Conservation (phyloP, 306 rosid species). For the Ormosia semicastrata region DNA sequence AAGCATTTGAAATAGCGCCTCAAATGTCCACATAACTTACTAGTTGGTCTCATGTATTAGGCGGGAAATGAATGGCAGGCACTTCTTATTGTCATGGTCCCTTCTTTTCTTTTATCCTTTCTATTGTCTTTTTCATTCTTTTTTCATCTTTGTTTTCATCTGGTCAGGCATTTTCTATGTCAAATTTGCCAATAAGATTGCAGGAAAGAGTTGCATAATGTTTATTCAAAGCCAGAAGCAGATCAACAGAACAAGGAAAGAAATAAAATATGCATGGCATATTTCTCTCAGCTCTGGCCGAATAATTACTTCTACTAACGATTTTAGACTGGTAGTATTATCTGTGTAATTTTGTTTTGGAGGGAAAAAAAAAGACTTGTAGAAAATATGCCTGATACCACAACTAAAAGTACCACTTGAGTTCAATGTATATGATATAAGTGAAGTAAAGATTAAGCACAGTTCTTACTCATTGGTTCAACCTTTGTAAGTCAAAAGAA, state of each 20-base stretch:
- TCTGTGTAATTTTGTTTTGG: background rate
- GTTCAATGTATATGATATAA: background rate
- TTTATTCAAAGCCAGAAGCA: conserved; percentile 12
- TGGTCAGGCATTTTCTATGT: conserved; percentile 18
- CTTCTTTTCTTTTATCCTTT: background rate
- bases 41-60: background rate
- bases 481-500: background rate
- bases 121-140: background rate
- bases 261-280: background rate
- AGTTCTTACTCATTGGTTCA: background rate
- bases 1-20: conserved; percentile 17
- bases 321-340: background rate
- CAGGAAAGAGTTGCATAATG: conserved; percentile 18
- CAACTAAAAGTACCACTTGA: background rate
- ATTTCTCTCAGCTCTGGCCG: background rate
- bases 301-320: background rate
- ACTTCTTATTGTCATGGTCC: background rate
- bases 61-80: conserved; percentile 16
- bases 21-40: conserved; percentile 9
- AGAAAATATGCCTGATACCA: background rate
- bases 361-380: background rate
- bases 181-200: conserved; percentile 15
- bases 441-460: background rate
- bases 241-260: conserved; percentile 7
- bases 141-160: background rate